A percentile compares a stretch with the other conserved stretches of the same genome.
Conservation (phyloP, 352 stramenopile species). For the Pythium apleroticum region DNA sequence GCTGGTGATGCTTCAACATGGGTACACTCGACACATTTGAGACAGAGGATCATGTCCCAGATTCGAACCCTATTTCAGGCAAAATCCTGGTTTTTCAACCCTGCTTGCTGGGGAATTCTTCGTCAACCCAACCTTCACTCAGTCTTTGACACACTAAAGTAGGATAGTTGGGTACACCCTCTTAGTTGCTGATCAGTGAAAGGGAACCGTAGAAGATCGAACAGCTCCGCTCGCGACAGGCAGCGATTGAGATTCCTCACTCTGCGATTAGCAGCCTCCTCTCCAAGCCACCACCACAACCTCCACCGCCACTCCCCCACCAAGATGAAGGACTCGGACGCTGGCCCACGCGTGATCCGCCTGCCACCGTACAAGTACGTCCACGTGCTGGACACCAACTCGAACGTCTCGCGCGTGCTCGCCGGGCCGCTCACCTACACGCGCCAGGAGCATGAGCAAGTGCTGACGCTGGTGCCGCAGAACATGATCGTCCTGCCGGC, state of each 20-base stretch:
- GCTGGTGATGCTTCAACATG: not conserved
- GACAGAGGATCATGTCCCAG: not conserved
- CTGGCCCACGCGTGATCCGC: slow-evolving; percentile 67
- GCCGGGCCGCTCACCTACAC: slow-evolving; percentile 78
- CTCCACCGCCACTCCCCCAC: not conserved
- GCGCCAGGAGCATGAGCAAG: slow-evolving; percentile 75
- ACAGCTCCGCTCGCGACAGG: not conserved
- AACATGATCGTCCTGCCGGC: slow-evolving; percentile 79
- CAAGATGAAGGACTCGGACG: slow-evolving; percentile 27
- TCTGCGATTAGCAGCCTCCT: slow-evolving; percentile 11
- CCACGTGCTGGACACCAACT: slow-evolving; percentile 85
- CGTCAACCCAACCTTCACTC: not conserved
- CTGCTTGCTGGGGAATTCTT: not conserved
- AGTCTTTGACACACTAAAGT: not conserved
- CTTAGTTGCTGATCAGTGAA: not conserved
- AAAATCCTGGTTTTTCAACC: not conserved
- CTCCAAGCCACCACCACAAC: slow-evolving; percentile 3
- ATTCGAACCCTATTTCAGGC: not conserved
- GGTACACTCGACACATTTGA: not conserved
- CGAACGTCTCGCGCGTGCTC: slow-evolving; percentile 79
- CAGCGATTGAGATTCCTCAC: slow-evolving; percentile 7
- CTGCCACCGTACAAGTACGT: slow-evolving; percentile 83
- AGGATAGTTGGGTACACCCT: slow-evolving; percentile 16
- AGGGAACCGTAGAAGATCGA: slow-evolving; percentile 14
- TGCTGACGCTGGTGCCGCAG: slow-evolving; percentile 53